These are phyloP conservation scores for Kalmanozyma brasiliensis DNA, from an alignment of 1,284 basidiomycete species.

Conservation along the genomic window DNA sequence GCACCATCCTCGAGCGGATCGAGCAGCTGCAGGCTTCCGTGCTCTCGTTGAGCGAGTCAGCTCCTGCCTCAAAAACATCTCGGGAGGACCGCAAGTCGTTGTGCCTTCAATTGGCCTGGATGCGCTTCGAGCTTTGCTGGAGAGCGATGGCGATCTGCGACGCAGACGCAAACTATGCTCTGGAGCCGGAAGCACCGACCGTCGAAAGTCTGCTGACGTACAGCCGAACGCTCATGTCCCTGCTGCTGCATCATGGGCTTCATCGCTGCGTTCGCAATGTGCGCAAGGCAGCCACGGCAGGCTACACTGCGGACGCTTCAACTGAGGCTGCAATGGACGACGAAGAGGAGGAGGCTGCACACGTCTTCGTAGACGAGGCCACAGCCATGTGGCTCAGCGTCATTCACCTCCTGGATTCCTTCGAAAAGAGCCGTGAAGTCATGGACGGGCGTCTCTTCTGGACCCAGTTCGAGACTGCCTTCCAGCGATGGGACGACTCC, in stretches of 20 bases:
- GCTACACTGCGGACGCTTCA: not conserved
- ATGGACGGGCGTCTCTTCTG: constrained; percentile 33
- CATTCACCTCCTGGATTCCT: constrained; percentile 72
- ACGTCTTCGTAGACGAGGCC: constrained; percentile 67
- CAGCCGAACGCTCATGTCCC: constrained; percentile 48
- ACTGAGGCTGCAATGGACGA: constrained; percentile 1
- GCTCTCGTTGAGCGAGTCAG: constrained; percentile 11
- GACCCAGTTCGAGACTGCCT: constrained; percentile 52
- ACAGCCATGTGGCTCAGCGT: constrained; percentile 82
- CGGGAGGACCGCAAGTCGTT: constrained; percentile 17
- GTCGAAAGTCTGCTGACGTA: constrained; percentile 30
- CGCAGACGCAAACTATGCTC: constrained; percentile 15
- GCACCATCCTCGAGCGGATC: constrained; percentile 20
- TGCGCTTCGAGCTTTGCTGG: constrained; percentile 57
- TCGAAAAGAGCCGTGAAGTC: constrained; percentile 35
- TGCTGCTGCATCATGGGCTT: constrained; percentile 55
- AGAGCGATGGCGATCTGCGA: constrained; percentile 40
- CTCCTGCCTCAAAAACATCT: not conserved
- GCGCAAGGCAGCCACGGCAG: constrained; percentile 10
- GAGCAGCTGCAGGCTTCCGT: constrained; percentile 34
- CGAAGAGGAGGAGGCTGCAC: constrained; percentile 55
- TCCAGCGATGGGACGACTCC: constrained; percentile 45
- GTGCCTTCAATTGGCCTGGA: constrained; percentile 53
- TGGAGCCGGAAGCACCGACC: constrained; percentile 60
- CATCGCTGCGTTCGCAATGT: constrained; percentile 39